phyloP scores from a whole-genome alignment of 2,329 filamentous ascomycete species.

The Diaporthe nobilis region DNA sequence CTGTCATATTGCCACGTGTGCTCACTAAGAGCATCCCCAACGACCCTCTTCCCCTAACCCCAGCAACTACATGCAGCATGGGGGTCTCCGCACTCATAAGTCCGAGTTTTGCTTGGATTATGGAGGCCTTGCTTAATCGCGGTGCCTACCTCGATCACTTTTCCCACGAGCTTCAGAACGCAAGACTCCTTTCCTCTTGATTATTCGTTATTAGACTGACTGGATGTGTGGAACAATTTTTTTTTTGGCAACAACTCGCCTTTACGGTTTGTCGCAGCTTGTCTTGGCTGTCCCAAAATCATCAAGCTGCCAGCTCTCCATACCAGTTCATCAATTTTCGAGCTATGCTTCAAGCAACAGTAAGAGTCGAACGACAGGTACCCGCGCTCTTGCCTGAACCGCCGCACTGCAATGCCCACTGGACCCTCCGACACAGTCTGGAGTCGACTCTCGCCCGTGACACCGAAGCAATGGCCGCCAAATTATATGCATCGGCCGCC shows the following conservation, averaged over 20 bases:
- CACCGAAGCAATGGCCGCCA: accelerated
- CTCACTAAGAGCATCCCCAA: background rate
- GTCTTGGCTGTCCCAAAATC: too few relatives aligned
- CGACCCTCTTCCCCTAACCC: background rate
- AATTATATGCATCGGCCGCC: conserved; percentile 1
- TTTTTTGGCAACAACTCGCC: background rate
- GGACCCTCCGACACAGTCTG: background rate
- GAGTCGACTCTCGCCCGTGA: background rate
- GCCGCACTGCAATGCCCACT: background rate
- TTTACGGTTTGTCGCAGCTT: background rate
- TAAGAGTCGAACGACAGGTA: too few relatives aligned
- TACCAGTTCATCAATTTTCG: background rate
- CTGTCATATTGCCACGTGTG: background rate
- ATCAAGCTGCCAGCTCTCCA: background rate
- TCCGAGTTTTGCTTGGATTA: background rate
- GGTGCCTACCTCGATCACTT: background rate
- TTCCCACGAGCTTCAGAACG: background rate
- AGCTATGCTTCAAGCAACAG: background rate
- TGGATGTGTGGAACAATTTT: too few relatives aligned
- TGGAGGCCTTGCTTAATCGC: background rate
- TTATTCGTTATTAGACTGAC: too few relatives aligned
- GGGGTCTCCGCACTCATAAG: background rate
- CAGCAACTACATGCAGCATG: background rate
- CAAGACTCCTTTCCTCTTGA: background rate
- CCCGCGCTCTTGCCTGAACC: background rate